A percentile compares a stretch with the other conserved stretches of the same genome.
phyloP scores from a whole-genome alignment of 768 basidiomycete species.

The Lactifluus piperatus region DNA sequence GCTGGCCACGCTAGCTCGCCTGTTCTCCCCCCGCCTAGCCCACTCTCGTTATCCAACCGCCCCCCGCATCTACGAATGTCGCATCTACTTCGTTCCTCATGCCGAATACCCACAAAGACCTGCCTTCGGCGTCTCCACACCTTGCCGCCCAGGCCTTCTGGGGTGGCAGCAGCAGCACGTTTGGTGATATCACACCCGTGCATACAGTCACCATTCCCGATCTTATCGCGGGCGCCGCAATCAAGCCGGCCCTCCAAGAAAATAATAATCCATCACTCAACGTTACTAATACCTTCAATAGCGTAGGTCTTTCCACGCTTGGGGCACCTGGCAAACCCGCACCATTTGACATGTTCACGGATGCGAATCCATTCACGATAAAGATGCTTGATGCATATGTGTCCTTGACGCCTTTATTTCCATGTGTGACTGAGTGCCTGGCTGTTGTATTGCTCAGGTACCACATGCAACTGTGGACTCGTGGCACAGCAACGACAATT shows the following conservation, averaged over 20 bases:
- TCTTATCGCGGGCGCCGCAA: slow-evolving; percentile 19
- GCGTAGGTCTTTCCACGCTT: slow-evolving; percentile 28
- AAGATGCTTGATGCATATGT: slow-evolving; percentile 76
- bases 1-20: slow-evolving; percentile 36
- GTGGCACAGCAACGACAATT: slow-evolving; percentile 62
- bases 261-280: slow-evolving; percentile 76
- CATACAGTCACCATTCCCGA: slow-evolving; percentile 81
- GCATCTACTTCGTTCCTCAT: slow-evolving; percentile 33
- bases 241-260: slow-evolving; percentile 43
- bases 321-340: slow-evolving; percentile 29
- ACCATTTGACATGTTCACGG: slow-evolving; percentile 71
- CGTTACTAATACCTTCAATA: slow-evolving; percentile 24
- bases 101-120: slow-evolving; percentile 71
- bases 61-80: slow-evolving; percentile 19
- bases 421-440: slow-evolving; percentile 5
- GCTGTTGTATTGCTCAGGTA: slow-evolving; percentile 33
- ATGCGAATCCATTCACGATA: slow-evolving; percentile 77
- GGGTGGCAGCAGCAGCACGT: slow-evolving; percentile 53
- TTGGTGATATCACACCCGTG: slow-evolving; percentile 71
- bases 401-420: slow-evolving; percentile 5
- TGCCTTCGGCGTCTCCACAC: slow-evolving; percentile 49
- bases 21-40: slow-evolving; percentile 38
- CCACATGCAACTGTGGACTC: slow-evolving; percentile 88
- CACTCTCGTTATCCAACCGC: slow-evolving; percentile 27
- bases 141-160: slow-evolving; percentile 58